Conservation (phyloP, 2,329 filamentous ascomycete genomes). For the Pleurostoma richardsiae region DNA sequence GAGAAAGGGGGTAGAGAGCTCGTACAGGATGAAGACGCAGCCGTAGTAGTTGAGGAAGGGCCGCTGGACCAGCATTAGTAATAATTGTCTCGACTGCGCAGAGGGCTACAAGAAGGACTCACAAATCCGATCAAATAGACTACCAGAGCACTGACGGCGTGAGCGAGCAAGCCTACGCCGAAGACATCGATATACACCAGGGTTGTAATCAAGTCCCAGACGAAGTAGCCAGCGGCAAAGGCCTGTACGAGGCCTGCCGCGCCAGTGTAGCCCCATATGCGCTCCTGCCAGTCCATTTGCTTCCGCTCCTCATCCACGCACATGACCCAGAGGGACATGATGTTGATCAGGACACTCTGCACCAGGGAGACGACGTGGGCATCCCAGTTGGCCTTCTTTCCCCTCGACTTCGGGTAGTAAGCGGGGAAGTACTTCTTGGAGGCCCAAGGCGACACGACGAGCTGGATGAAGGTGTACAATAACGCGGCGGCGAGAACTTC, state of each 20-base stretch:
- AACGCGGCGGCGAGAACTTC: constrained; percentile 64
- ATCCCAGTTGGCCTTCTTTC: constrained; percentile 75
- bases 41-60: constrained; percentile 84
- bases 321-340: constrained; percentile 70
- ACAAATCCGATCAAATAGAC: constrained; percentile 79
- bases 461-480: constrained; percentile 65
- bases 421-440: constrained; percentile 58
- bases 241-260: constrained; percentile 68
- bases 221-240: constrained; percentile 74
- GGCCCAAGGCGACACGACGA: constrained; percentile 61
- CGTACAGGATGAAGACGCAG: constrained; percentile 78
- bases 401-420: constrained; percentile 58
- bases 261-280: constrained; percentile 75
- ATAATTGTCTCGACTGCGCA: background rate
- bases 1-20: constrained; percentile 78
- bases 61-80: constrained; percentile 43
- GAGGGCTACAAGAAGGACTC: constrained; percentile 29
- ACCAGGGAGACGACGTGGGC: constrained; percentile 81
- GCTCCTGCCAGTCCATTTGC: constrained; percentile 60
- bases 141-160: constrained; percentile 67
- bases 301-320: constrained; percentile 61
- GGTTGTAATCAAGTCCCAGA: constrained; percentile 76
- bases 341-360: constrained; percentile 69
- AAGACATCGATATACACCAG: constrained; percentile 65
- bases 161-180: constrained; percentile 70